Conservation (phyloP, 2,329 filamentous ascomycete genomes). For the Graphilbum fragrans region DNA sequence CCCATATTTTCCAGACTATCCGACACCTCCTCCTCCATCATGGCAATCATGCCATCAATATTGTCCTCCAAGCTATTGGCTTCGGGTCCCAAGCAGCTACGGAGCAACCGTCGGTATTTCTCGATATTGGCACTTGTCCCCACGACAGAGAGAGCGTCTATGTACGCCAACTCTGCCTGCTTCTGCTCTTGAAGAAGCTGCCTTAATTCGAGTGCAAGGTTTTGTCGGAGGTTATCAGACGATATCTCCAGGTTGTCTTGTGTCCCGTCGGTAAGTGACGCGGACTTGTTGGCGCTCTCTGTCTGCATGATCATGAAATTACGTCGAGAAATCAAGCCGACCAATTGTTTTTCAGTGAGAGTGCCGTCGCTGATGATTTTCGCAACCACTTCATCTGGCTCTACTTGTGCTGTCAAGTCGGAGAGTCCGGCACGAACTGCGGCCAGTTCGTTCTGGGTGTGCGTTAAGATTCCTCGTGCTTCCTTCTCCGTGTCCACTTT, state of each 20-base stretch:
- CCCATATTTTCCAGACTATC: conserved; percentile 17
- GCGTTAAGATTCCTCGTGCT: conserved; percentile 51
- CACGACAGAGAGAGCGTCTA: conserved; percentile 54
- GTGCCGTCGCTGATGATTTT: conserved; percentile 40
- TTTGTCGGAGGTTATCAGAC: conserved; percentile 41
- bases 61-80: conserved; percentile 59
- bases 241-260: conserved; percentile 21
- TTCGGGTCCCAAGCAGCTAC: conserved; percentile 53
- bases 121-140: conserved; percentile 63
- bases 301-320: conserved; percentile 39
- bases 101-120: conserved; percentile 58
- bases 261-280: neutral
- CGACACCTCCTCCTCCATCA: conserved; percentile 51
- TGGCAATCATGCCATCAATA: conserved; percentile 45
- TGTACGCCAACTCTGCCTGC: conserved; percentile 53
- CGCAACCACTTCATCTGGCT: conserved; percentile 39
- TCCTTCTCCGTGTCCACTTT: conserved; percentile 60
- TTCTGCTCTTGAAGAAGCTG: conserved; percentile 47
- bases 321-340: conserved; percentile 27
- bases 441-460: conserved; percentile 56
- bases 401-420: conserved; percentile 42
- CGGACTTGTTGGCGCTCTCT: conserved; percentile 11
- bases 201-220: conserved; percentile 45
- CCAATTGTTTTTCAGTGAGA: conserved; percentile 23
- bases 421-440: conserved; percentile 45